These are phyloP conservation scores for Irineochytrium annulatum DNA, from an alignment of 192 early-diverging fungal genomes.

Conservation along the genomic window DNA sequence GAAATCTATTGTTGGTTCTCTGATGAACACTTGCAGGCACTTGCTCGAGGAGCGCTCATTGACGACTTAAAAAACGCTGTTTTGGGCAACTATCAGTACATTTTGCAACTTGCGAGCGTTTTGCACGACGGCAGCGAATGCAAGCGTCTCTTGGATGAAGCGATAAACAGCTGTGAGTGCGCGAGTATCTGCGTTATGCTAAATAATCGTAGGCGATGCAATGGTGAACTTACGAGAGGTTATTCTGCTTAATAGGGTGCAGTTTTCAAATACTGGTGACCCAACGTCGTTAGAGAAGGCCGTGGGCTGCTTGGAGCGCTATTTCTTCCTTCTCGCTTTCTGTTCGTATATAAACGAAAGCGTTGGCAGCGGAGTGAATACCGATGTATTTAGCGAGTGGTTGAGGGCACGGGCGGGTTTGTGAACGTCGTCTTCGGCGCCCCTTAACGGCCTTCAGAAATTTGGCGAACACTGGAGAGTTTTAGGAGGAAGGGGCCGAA, in stretches of 20 bases:
- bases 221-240: conserved; percentile 58
- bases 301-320: conserved; percentile 49
- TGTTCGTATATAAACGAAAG: conserved; percentile 47
- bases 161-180: conserved; percentile 46
- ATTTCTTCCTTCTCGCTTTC: conserved; percentile 57
- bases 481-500: conserved; percentile 39
- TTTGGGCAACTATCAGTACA: conserved; percentile 52
- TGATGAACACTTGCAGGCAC: too few relatives aligned
- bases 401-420: conserved; percentile 30
- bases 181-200: conserved; percentile 9
- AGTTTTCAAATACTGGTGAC: conserved; percentile 42
- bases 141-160: conserved; percentile 50
- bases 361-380: conserved; percentile 4
- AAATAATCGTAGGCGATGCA: conserved; percentile 32
- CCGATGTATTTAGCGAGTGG: conserved; percentile 19
- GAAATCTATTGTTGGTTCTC: too few relatives aligned
- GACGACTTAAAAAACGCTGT: conserved; percentile 51
- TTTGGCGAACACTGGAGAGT: conserved; percentile 50
- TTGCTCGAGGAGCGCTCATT: conserved; percentile 47
- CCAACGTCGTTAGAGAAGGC: conserved; percentile 37
- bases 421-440: background rate
- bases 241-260: conserved; percentile 53
- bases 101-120: conserved; percentile 37
- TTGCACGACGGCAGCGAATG: conserved; percentile 40
- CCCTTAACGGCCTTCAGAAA: conserved; percentile 34